phyloP scores from a whole-genome alignment of 2,329 filamentous ascomycete species.

The Penicillium sp. region DNA sequence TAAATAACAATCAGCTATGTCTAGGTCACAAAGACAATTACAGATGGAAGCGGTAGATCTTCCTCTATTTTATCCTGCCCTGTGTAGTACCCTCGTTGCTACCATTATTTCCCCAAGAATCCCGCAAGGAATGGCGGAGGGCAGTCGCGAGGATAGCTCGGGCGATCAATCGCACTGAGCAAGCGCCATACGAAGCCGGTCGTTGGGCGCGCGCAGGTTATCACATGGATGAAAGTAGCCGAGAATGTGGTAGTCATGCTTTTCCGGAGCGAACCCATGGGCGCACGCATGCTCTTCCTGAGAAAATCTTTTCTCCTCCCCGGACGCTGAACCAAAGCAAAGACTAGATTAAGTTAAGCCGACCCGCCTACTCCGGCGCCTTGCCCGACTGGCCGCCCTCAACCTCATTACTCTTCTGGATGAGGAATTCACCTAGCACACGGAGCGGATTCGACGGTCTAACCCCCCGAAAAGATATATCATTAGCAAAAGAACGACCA shows the following conservation, averaged over 20 bases:
- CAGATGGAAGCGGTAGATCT: neutral
- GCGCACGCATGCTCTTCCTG: neutral
- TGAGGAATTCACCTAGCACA: constrained; percentile 71
- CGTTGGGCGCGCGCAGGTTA: neutral
- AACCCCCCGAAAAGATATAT: neutral
- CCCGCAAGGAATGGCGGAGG: neutral
- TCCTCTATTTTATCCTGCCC: neutral
- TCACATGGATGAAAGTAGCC: neutral
- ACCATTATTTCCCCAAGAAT: neutral
- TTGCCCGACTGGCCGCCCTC: constrained; percentile 49
- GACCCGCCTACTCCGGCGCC: constrained; percentile 28
- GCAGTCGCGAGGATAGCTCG: neutral
- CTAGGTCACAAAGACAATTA: neutral
- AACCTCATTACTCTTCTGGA: constrained; percentile 70
- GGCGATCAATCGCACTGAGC: neutral
- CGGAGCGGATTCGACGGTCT: constrained; percentile 72
- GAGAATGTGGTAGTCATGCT: neutral
- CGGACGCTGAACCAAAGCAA: neutral
- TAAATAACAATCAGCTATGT: neutral
- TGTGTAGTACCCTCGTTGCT: neutral
- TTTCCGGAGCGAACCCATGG: neutral
- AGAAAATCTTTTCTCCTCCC: neutral
- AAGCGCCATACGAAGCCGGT: neutral
- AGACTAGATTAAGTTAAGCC: neutral
- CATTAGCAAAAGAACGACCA: neutral